Conservation (phyloP, 1,284 basidiomycete genomes). For the Cutaneotrichosporon curvatum region DNA sequence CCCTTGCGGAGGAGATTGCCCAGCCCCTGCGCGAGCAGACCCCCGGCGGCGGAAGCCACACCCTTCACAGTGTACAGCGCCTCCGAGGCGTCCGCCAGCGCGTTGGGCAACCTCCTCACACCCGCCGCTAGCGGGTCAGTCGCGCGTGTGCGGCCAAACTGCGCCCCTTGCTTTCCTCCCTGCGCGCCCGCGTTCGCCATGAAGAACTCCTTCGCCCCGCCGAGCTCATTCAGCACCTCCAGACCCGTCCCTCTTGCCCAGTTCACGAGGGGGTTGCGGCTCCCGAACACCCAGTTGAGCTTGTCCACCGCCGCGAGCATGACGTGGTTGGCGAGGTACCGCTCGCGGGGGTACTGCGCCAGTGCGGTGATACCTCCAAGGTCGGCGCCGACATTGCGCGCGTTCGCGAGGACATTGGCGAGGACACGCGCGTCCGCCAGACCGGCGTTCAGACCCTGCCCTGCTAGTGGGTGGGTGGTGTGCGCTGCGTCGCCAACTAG, state of each 20-base stretch:
- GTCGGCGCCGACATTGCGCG: slow-evolving; percentile 62
- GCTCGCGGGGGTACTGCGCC: slow-evolving; percentile 64
- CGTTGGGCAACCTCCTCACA: slow-evolving; percentile 1
- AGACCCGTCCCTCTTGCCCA: slow-evolving; percentile 79
- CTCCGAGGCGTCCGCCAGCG: slow-evolving; percentile 11
- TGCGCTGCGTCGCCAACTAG: slow-evolving; percentile 96
- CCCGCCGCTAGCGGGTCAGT: slow-evolving; percentile 11
- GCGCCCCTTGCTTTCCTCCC: neutral
- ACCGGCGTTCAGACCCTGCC: slow-evolving; percentile 92
- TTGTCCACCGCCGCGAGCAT: slow-evolving; percentile 79
- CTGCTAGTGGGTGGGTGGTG: slow-evolving; percentile 91
- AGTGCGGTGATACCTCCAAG: slow-evolving; percentile 76
- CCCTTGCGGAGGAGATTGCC: slow-evolving; percentile 23
- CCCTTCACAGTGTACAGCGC: slow-evolving; percentile 5
- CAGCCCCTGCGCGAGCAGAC: slow-evolving; percentile 28
- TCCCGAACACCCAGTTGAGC: slow-evolving; percentile 73
- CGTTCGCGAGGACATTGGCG: slow-evolving; percentile 55
- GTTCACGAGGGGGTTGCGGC: slow-evolving; percentile 61
- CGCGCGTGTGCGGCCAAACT: slow-evolving; percentile 21
- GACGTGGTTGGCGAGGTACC: slow-evolving; percentile 79
- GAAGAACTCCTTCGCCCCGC: slow-evolving; percentile 67
- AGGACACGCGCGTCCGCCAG: slow-evolving; percentile 75
- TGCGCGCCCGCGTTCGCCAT: slow-evolving; percentile 67
- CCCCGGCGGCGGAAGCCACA: slow-evolving; percentile 11
- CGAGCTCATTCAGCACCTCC: slow-evolving; percentile 85